Base-by-base conservation (phyloP, 352 stramenopile genomes). In the Globisporangium splendens region DNA sequence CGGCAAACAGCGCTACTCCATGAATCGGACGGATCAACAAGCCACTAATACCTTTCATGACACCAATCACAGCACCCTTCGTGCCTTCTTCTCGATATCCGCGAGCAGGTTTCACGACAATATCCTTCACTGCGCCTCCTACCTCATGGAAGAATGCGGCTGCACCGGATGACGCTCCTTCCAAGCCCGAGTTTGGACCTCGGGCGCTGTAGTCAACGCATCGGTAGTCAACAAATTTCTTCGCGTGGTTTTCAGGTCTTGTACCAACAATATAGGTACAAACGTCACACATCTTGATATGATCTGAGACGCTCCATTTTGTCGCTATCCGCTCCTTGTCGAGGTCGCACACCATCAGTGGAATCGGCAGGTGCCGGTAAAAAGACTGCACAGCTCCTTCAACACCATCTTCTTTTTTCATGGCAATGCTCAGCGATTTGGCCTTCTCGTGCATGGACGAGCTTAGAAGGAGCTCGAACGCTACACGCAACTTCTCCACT, bases 401-500 rank as follows among this genome's bases (percentile, higher is more conserved):
- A 31, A n/a, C n/a, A n/a, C n/a, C n/a, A n/a, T n/a, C n/a, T n/a
- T n/a, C n/a, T n/a, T n/a, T n/a, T n/a, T n/a, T n/a, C n/a, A n/a
- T n/a, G n/a, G n/a, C n/a, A n/a, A n/a, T n/a, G n/a, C n/a, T n/a
- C n/a, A n/a, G n/a, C n/a, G n/a, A n/a, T n/a, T n/a, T n/a, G n/a
- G n/a, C n/a, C n/a, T n/a, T n/a, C n/a, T n/a, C n/a, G n/a, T n/a
- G n/a, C n/a, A n/a, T n/a, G n/a, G n/a, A n/a, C n/a, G n/a, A n/a
- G n/a, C n/a, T n/a, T n/a, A n/a, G n/a, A n/a, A n/a, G n/a, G n/a
- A n/a, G n/a, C n/a, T 79, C 48, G 20, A 98, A 95, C 22, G 91
- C 91, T 54, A 74, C 53, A 0, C 66, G 56, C 49, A 98, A 69
- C 43, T 86, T 91, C 38, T 96, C 85, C 0, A 69, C 75, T 11